These are phyloP conservation scores for Pyrus bretschneideri DNA, from an alignment of 306 rosid genomes.

Conservation along the genomic window DNA sequence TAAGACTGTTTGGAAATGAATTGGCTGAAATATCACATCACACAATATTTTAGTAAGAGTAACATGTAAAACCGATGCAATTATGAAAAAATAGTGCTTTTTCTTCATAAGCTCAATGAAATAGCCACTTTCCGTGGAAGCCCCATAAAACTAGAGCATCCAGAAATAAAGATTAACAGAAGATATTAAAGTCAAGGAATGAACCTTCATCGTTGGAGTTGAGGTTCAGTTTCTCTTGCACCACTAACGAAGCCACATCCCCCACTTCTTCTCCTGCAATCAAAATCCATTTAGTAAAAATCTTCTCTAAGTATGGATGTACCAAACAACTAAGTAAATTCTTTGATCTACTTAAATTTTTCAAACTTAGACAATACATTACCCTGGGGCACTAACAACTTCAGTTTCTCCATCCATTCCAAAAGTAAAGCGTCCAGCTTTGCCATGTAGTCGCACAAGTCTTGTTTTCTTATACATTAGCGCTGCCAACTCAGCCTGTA, in stretches of 20 bases:
- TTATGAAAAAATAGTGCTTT: not conserved
- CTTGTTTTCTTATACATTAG: conserved; percentile 74
- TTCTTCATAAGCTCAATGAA: not conserved
- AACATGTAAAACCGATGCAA: not conserved
- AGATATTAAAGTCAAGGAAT: conserved; percentile 13
- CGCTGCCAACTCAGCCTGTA: conserved; percentile 92
- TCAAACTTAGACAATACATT: not conserved
- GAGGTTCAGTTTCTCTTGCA: conserved; percentile 99
- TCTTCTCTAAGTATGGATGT: not conserved
- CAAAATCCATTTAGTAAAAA: conserved; percentile 12
- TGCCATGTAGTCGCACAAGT: conserved; percentile 69
- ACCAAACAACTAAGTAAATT: not conserved
- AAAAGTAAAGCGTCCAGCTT: conserved; percentile 66
- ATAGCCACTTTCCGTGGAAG: not conserved
- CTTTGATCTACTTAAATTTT: not conserved
- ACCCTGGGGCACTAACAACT: conserved; percentile 97
- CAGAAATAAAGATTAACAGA: conserved; percentile 6
- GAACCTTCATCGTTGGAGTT: conserved; percentile 92
- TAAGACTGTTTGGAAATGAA: not conserved
- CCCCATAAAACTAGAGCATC: conserved; percentile 1
- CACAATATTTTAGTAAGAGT: not conserved
- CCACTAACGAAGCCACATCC: conserved; percentile 94
- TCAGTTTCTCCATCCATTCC: conserved; percentile 74
- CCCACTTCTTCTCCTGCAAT: conserved; percentile 87
- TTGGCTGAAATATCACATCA: not conserved